These are phyloP conservation scores for Cryptosporidium muris DNA, from an alignment of 169 alveolate genomes.

Conservation along the genomic window DNA sequence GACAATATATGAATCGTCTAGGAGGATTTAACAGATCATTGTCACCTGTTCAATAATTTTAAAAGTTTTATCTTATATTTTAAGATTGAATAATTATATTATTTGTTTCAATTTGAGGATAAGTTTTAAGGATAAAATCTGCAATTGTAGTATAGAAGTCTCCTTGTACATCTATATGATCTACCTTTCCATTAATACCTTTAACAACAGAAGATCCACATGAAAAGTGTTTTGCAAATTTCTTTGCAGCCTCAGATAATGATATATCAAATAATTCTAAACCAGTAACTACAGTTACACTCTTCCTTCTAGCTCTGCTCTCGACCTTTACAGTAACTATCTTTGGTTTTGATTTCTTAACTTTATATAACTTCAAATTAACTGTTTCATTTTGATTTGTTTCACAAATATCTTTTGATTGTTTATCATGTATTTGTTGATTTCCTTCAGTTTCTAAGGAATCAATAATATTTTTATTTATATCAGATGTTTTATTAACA, in stretches of 20 bases:
- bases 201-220: conserved; percentile 88
- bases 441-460: conserved; percentile 3
- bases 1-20: conserved; percentile 92
- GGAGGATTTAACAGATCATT: conserved; percentile 93
- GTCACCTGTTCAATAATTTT: conserved; percentile 79
- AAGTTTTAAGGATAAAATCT: conserved; percentile 40
- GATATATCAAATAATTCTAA: conserved; percentile 83
- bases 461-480: conserved; percentile 8
- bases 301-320: conserved; percentile 83
- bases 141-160: conserved; percentile 54
- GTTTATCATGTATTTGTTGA: not conserved
- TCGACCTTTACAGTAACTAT: conserved; percentile 80
- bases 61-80: not conserved
- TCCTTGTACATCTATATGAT: conserved; percentile 74
- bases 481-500: conserved; percentile 75
- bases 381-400: conserved; percentile 30
- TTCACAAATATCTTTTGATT: conserved; percentile 31
- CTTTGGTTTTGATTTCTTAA: conserved; percentile 26
- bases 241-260: conserved; percentile 85
- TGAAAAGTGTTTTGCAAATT: conserved; percentile 85
- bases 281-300: conserved; percentile 85
- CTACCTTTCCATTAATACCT: conserved; percentile 81
- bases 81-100: conserved; percentile 26
- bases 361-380: conserved; percentile 3
- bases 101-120: conserved; percentile 36